Evolutionary conservation across 2,329 filamentous ascomycete species (phyloP), one percentile per base, ranked within the genome.

Genomic region (Trichoderma endophyticum): DNA sequence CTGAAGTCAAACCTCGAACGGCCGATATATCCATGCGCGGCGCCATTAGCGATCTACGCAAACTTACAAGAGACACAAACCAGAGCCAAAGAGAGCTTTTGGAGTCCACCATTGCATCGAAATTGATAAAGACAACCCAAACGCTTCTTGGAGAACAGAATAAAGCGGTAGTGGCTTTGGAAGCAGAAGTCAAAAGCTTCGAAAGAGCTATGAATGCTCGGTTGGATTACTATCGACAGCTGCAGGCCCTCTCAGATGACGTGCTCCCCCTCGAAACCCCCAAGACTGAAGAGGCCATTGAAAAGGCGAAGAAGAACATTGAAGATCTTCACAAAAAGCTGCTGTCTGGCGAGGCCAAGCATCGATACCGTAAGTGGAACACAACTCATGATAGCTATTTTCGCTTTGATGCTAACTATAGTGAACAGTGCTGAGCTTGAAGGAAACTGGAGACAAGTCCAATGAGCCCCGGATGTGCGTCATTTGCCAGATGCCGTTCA

Each of bases 211-310:
- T 97, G 89, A 98, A 98, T 77, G 86, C 90, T 48, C 91, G 96
- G 15, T 83, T 98, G 0, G 94, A 96, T 71, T 98, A 94, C 79
- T 98, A 98, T 79, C 90, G 92, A 6, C 94, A 98, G 77, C 86
- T 98, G 12, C 96, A 98, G 78, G 88, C 89, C 30, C 90, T 98
- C n/a, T 98, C 95, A 0, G 95, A 98, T 78, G 93, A 90, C 21
- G 93, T 98, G 0, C 87, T 89, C 6, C 91, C 92, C 1, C 93
- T 92, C 71, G 91, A 94, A 71, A 90, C 91, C 12, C 77, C 88
- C 14, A 84, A 84, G 2, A 83, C 91, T 12, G 87, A 92, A 57
- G 79, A 83, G 12, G 77, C 76, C 7, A 82, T 89, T 28, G 70
- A 75, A 21, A 78, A 73, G 63, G 76, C 83, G 67, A 72, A 74